Percentiles rank a stretch among this genome's conserved stretches.
Evolutionary conservation across 2,329 filamentous ascomycete genomes (phyloP).

Genomic region (Sporothrix globosa): DNA sequence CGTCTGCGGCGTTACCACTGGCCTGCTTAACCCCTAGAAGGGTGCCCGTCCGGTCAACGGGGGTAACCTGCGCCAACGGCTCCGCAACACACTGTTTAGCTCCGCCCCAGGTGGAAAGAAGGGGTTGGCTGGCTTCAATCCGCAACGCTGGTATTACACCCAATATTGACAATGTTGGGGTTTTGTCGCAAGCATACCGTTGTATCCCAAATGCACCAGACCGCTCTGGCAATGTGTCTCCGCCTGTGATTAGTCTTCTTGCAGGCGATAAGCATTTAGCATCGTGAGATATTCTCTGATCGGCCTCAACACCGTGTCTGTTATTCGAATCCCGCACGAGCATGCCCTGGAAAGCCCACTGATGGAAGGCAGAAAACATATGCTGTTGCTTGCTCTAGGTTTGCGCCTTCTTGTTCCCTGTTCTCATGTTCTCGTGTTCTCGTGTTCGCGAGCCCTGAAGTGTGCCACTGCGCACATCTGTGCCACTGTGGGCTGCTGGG

Average conservation of each 20-base stretch:
- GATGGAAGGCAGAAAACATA: neutral
- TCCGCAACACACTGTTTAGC: conserved; percentile 27
- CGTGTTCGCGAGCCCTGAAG: neutral
- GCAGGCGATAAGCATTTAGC: neutral
- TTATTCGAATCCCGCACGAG: neutral
- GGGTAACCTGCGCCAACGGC: conserved; percentile 22
- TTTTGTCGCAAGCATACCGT: neutral
- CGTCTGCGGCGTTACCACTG: conserved; percentile 1
- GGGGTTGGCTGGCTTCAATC: conserved; percentile 12
- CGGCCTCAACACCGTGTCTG: neutral
- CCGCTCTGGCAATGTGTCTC: neutral
- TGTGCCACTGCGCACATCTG: conserved; percentile 3
- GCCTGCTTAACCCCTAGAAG: conserved; percentile 11
- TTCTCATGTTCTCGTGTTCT: too few relatives aligned
- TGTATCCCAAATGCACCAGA: neutral
- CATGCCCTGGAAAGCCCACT: neutral
- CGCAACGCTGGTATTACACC: conserved; percentile 1
- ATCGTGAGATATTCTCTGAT: neutral
- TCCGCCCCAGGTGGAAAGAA: conserved; percentile 22
- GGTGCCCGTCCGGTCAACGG: conserved; percentile 11
- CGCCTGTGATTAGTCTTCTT: conserved; percentile 5
- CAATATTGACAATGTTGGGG: neutral
- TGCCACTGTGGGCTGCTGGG: neutral
- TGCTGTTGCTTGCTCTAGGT: neutral
- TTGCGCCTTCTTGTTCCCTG: neutral